A percentile compares a stretch with the other conserved stretches of the same genome.
Evolutionary conservation across 2,329 filamentous ascomycete genomes (phyloP).

Genomic region (Fusarium continuum): DNA sequence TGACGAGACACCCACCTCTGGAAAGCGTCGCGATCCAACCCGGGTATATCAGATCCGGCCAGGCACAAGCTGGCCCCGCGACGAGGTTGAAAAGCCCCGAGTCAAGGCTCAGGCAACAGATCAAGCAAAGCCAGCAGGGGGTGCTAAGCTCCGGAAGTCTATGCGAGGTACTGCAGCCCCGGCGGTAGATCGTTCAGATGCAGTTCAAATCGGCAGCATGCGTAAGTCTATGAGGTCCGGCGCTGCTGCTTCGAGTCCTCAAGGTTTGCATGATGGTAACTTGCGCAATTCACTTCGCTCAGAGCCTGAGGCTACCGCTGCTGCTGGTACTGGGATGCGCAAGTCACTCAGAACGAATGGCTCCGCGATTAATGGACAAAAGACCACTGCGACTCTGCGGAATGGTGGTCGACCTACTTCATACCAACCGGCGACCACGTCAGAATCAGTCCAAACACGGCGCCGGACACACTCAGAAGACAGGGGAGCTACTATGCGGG

Average conservation of each 20-base stretch:
- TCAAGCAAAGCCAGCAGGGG: background rate
- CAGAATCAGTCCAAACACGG: slow-evolving; percentile 27
- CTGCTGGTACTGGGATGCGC: slow-evolving; percentile 31
- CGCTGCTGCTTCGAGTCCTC: slow-evolving; percentile 5
- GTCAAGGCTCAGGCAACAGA: background rate
- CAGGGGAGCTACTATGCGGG: slow-evolving; percentile 23
- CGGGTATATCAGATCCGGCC: slow-evolving; percentile 54
- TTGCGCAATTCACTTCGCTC: slow-evolving; percentile 38
- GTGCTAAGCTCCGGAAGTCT: slow-evolving; percentile 56
- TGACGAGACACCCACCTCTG: slow-evolving; percentile 6
- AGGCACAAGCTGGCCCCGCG: slow-evolving; percentile 43
- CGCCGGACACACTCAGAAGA: slow-evolving; percentile 43
- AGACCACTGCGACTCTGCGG: background rate
- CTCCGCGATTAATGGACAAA: slow-evolving; percentile 6
- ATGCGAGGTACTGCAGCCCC: slow-evolving; percentile 52
- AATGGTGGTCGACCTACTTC: slow-evolving; percentile 43
- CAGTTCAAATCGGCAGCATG: slow-evolving; percentile 40
- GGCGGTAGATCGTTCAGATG: slow-evolving; percentile 9
- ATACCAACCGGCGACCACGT: slow-evolving; percentile 40
- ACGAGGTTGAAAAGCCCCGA: slow-evolving; percentile 20
- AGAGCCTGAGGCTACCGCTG: slow-evolving; percentile 12
- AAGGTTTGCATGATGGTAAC: slow-evolving; percentile 20
- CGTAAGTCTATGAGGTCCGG: slow-evolving; percentile 48
- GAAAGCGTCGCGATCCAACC: slow-evolving; percentile 27
- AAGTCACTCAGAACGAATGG: slow-evolving; percentile 38